Percentiles rank a stretch among this genome's conserved stretches.
Evolutionary conservation across 2,329 filamentous ascomycete genomes (phyloP).

Genomic region (Microthyrium microscopicum): DNA sequence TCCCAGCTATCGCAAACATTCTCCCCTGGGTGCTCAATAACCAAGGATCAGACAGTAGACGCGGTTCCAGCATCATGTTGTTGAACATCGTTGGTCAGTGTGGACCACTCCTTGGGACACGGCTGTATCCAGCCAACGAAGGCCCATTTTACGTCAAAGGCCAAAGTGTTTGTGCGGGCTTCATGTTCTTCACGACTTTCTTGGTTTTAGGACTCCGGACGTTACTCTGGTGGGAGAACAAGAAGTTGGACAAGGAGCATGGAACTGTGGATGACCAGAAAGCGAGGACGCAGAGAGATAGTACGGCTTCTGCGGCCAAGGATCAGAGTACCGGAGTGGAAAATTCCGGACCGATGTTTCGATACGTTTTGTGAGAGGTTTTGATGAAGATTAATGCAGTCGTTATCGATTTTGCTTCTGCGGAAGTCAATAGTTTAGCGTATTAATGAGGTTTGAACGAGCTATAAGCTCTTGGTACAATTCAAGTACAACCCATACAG

Average conservation of each 20-base stretch:
- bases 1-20: conserved; percentile 50
- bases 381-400: too few relatives aligned
- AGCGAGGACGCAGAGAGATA: conserved; percentile 31
- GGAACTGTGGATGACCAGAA: conserved; percentile 44
- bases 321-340: conserved; percentile 4
- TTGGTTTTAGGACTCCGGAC: conserved; percentile 16
- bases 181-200: conserved; percentile 28
- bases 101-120: conserved; percentile 44
- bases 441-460: too few relatives aligned
- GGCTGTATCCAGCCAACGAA: conserved; percentile 35
- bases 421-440: too few relatives aligned
- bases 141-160: conserved; percentile 32
- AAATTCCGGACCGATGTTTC: conserved; percentile 8
- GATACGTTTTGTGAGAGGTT: conserved; percentile 5
- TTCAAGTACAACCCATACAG: too few relatives aligned
- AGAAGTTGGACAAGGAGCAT: conserved; percentile 22
- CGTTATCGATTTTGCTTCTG: too few relatives aligned
- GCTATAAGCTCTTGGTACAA: too few relatives aligned
- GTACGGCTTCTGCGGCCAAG: conserved; percentile 17
- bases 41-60: conserved; percentile 49
- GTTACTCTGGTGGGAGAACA: conserved; percentile 21
- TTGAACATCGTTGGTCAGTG: conserved; percentile 70
- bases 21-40: conserved; percentile 48
- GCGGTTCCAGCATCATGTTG: conserved; percentile 62
- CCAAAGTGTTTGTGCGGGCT: conserved; percentile 32